Percentiles rank a stretch among this genome's conserved stretches.
Conservation (phyloP, 345 rosid genomes). For the Psidium guajava region DNA sequence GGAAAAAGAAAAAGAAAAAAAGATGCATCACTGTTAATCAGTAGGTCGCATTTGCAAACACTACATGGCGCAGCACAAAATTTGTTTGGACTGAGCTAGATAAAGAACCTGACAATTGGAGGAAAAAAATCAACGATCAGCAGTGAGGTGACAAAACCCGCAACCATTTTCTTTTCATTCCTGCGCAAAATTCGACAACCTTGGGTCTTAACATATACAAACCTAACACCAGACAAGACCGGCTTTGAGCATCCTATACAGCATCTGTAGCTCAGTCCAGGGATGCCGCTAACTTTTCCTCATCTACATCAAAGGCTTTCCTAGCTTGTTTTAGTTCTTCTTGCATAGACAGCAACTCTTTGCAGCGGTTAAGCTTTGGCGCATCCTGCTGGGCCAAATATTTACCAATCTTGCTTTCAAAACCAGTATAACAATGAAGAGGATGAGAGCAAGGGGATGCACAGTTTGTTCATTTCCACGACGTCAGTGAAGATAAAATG, state of each 20-base stretch:
- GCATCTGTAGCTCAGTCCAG: conserved; percentile 12
- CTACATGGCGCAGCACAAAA: neutral
- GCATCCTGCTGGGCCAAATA: conserved; percentile 39
- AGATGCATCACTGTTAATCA: neutral
- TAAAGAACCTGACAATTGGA: neutral
- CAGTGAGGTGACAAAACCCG: neutral
- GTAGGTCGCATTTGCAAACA: neutral
- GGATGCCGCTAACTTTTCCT: conserved; percentile 61
- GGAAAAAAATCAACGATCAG: neutral
- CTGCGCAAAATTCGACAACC: neutral
- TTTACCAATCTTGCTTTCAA: neutral
- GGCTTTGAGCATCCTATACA: neutral
- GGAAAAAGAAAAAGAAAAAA: neutral
- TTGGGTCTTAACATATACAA: neutral
- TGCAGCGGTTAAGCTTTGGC: conserved; percentile 81
- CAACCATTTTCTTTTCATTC: neutral
- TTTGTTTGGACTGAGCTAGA: neutral
- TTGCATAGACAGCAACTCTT: conserved; percentile 80
- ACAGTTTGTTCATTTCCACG: neutral
- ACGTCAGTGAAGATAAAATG: neutral
- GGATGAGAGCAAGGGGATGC: neutral
- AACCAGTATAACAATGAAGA: neutral
- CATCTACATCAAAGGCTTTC: conserved; percentile 90
- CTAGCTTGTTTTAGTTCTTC: conserved; percentile 97
- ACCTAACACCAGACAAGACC: neutral